Evolutionary conservation across 2,329 filamentous ascomycete genomes (phyloP), one percentile per base, ranked within the genome.

Genomic region (Chlorencoelia australis): DNA sequence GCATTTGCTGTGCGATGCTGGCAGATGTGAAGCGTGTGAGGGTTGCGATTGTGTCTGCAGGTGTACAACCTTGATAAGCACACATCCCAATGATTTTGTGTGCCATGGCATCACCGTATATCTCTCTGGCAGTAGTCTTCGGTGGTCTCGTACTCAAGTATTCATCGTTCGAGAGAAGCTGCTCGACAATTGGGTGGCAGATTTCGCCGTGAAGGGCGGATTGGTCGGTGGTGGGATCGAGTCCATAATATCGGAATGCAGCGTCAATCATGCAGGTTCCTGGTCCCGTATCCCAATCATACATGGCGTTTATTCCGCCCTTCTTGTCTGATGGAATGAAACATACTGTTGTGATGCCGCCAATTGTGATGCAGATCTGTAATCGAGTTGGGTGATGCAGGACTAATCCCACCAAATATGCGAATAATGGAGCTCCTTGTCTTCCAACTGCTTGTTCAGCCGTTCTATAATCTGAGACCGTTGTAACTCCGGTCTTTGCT

Each of bases 391-490:
- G 52, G 33, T 56, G 53, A 30, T 54, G 52, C 2, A 57, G 34
- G 4, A 57, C 33, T n/a, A 57, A 31, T 4, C 50, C 51, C 4
- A 53, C 51, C 4, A 56, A 40, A 31, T 55, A 55, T 34, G 51
- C 47, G 27, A 56, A 55, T 5, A 55, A 35, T 20, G 52, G 52
- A 8, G 53, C 53, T 9, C 54, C 54, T 43, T 54, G 53, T 43
- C 53, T 46, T 2, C 54, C 54, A n/a, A 56, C 52, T 20, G 54
- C 53, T 44, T 56, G 54, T 29, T 56, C 54, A 34, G 54, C 50
- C 5, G 53, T 55, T 30, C 54, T 43, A 41, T 54, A 56, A 41
- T 56, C 54, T 2, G 53, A 54, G 31, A 56, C 54, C 1, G 54
- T 56, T 18, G 54, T 56, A 5, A 56, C 44, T 7, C 54, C 54